Evolutionary conservation across 2,329 filamentous ascomycete genomes (phyloP).

Genomic region (Alternaria conjuncta): DNA sequence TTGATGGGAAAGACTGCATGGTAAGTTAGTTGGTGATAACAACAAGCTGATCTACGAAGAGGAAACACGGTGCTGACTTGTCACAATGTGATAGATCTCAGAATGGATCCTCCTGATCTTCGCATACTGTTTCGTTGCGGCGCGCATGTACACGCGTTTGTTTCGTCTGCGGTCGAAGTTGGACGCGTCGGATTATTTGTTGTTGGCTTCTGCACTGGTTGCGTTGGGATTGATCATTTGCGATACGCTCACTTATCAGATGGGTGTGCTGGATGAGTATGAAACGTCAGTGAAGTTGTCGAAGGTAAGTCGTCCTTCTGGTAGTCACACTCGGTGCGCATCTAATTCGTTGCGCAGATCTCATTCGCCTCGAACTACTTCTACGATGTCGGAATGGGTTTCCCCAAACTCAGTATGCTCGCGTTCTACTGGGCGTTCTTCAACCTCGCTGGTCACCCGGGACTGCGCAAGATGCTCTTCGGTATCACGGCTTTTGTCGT

Average conservation of each 20-base stretch:
- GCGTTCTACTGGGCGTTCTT: slow-evolving; percentile 33
- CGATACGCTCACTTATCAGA: slow-evolving; percentile 15
- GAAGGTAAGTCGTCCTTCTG: slow-evolving; percentile 11
- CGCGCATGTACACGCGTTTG: slow-evolving; percentile 21
- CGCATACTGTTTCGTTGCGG: slow-evolving; percentile 25
- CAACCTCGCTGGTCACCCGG: slow-evolving; percentile 24
- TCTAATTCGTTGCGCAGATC: slow-evolving; percentile 12
- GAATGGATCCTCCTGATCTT: slow-evolving; percentile 28
- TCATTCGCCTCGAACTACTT: slow-evolving; percentile 34
- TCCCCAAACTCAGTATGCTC: slow-evolving; percentile 34
- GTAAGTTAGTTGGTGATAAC: slow-evolving; percentile 3
- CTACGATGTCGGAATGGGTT: slow-evolving; percentile 34
- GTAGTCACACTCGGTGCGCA: too few species aligned
- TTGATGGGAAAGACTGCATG: slow-evolving; percentile 28
- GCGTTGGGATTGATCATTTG: slow-evolving; percentile 23
- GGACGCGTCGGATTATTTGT: slow-evolving; percentile 23
- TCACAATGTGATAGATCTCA: slow-evolving; percentile 16
- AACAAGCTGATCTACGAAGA: neutral
- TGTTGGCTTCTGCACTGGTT: slow-evolving; percentile 19
- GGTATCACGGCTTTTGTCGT: slow-evolving; percentile 25
- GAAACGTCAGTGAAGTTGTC: slow-evolving; percentile 25
- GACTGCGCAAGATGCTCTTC: slow-evolving; percentile 30
- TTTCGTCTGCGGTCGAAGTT: slow-evolving; percentile 22
- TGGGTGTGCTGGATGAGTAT: slow-evolving; percentile 25
- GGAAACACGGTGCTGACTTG: neutral